Evolutionary conservation across 768 basidiomycete genomes (phyloP), one percentile per base, ranked within the genome.

Genomic region (Amanita exitialis): DNA sequence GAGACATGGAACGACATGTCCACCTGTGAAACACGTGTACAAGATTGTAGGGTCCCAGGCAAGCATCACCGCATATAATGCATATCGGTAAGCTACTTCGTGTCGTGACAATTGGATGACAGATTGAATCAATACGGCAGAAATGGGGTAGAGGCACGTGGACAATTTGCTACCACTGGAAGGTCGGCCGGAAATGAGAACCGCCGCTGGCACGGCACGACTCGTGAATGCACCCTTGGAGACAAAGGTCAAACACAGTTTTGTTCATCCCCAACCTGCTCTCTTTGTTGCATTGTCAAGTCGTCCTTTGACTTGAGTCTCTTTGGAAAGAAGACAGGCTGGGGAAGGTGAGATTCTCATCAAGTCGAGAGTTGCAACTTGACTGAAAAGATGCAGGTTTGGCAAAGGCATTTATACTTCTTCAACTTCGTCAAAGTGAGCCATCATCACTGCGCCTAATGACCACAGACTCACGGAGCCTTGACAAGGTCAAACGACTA

Each of bases 161-260:
- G 83, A 1, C 75, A 82, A 27, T 86, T 85, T 53, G 69, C 61
- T 3, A 57, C 69, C 32, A 55, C 71, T 3, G 80, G 80, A 32
- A 69, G 79, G 41, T 77, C 80, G 4, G 64, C 77, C 25, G 84
- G 84, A 27, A 86, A 86, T 55, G 82, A 85, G 62, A 82, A 83
- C 56, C 78, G 83, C 27, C 76, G 84, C 18, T 86, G 82, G 83
- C 84, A 86, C 60, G 84, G 85, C 16, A 86, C 84, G 9, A 73
- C 74, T 32, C 70, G 84, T 15, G 72, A 77, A 44, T 86, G 84
- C 63, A 77, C 71, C 41, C 62, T 86, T 1, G 82, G 82, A 6
- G 81, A 85, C 58, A 76, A 73, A 25, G 81, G 82, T 5, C 72
- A 78, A 34, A 69, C 72, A 2, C 67, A 67, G 42, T 70, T 80